Percentiles rank a stretch among this genome's conserved stretches.
These are phyloP conservation scores for Anthracocystis panici-leucophaei DNA, from an alignment of 1,284 basidiomycete genomes.

Conservation along the genomic window DNA sequence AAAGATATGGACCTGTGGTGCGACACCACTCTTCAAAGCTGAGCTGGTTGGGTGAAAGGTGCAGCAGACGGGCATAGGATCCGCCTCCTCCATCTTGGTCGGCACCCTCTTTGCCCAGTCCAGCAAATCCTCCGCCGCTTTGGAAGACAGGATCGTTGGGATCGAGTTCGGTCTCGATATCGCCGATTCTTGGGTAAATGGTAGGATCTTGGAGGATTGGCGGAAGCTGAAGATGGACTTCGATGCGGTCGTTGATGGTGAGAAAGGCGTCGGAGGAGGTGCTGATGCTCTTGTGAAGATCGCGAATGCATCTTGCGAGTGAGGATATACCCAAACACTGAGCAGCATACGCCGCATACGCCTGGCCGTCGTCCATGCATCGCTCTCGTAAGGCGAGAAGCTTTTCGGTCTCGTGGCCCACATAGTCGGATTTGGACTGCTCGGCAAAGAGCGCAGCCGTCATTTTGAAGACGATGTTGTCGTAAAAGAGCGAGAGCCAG, in stretches of 20 bases:
- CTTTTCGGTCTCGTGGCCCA: constrained; percentile 54
- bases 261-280: constrained; percentile 57
- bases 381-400: constrained; percentile 58
- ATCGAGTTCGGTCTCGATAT: constrained; percentile 65
- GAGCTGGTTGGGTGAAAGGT: constrained; percentile 26
- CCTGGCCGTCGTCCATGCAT: constrained; percentile 56
- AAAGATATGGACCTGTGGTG: constrained; percentile 75
- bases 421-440: constrained; percentile 54
- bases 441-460: constrained; percentile 66
- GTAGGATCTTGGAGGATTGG: constrained; percentile 58
- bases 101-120: constrained; percentile 38
- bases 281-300: constrained; percentile 59
- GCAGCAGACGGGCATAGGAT: constrained; percentile 31
- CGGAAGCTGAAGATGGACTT: constrained; percentile 64
- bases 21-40: constrained; percentile 63
- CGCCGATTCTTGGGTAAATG: constrained; percentile 44
- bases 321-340: constrained; percentile 58
- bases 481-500: constrained; percentile 64
- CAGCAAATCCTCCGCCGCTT: constrained; percentile 50
- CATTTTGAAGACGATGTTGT: constrained; percentile 68
- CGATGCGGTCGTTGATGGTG: constrained; percentile 61
- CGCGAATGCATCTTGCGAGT: constrained; percentile 54
- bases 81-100: constrained; percentile 39
- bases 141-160: constrained; percentile 58
- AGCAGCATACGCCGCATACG: constrained; percentile 50